Evolutionary conservation across 768 basidiomycete genomes (phyloP).

Genomic region (Obba rivulosa): DNA sequence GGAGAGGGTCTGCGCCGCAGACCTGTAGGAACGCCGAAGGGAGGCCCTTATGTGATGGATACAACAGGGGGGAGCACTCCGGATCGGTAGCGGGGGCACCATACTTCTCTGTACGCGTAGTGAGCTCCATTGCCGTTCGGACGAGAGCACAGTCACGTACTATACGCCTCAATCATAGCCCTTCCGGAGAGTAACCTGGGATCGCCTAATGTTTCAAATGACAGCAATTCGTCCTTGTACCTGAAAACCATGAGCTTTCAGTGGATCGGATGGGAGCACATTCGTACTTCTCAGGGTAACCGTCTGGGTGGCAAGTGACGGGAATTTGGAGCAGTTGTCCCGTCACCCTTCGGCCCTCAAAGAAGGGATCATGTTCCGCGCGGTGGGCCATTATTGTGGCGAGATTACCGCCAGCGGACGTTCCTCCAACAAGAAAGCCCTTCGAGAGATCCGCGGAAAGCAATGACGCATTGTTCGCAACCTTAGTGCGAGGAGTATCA

Average conservation of each 20-base stretch:
- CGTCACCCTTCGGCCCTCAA: conserved; percentile 13
- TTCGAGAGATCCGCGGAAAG: conserved; percentile 9
- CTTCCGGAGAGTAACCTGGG: no score
- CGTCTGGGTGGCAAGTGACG: conserved; percentile 8
- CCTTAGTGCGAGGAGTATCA: neutral
- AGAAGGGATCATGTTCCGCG: conserved; percentile 17
- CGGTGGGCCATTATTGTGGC: conserved; percentile 16
- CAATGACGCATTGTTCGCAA: neutral
- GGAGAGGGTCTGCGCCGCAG: conserved; percentile 19
- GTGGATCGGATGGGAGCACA: no score
- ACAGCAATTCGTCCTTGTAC: conserved; percentile 16
- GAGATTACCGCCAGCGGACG: conserved; percentile 17
- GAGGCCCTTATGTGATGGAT: conserved; percentile 14
- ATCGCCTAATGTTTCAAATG: conserved; percentile 17
- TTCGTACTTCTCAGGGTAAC: conserved; percentile 8
- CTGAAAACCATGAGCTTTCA: conserved; percentile 1
- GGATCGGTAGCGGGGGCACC: conserved; percentile 4
- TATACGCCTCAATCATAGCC: no score
- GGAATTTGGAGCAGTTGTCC: conserved; percentile 22
- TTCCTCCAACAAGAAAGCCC: conserved; percentile 20
- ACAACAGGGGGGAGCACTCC: conserved; percentile 17
- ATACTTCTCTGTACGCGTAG: neutral
- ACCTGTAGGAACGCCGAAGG: conserved; percentile 21
- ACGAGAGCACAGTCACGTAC: no score
- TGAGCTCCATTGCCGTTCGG: no score